Evolutionary conservation across 805 yeast species (phyloP).

Genomic region (Sugiyamaella marilandica): DNA sequence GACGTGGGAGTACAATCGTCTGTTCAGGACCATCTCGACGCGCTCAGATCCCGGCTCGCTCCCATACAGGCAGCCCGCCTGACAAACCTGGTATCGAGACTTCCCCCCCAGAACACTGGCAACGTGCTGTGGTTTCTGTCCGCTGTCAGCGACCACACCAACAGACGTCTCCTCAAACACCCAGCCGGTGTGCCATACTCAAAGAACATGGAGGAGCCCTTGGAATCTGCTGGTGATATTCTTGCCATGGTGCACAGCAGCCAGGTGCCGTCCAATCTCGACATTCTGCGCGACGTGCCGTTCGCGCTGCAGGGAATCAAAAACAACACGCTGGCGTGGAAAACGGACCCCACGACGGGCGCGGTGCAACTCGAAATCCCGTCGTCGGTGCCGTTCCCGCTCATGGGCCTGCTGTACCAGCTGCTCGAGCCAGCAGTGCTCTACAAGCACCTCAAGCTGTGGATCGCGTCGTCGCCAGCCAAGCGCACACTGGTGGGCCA

Average conservation of each 20-base stretch:
- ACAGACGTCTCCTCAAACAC: no score
- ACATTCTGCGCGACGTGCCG: slow-evolving; percentile 27
- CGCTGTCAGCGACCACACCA: neutral
- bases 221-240: neutral
- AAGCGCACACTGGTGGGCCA: slow-evolving; percentile 47
- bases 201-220: neutral
- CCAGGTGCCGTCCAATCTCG: slow-evolving; percentile 16
- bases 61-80: neutral
- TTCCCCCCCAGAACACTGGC: neutral
- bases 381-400: slow-evolving; percentile 45
- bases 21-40: neutral
- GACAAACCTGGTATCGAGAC: neutral
- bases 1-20: neutral
- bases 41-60: neutral
- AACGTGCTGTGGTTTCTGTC: neutral
- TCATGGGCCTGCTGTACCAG: slow-evolving; percentile 49
- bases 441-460: slow-evolving; percentile 42
- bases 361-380: slow-evolving; percentile 17
- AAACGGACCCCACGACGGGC: slow-evolving; percentile 1
- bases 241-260: slow-evolving; percentile 10
- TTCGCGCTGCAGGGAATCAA: slow-evolving; percentile 32
- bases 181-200: neutral
- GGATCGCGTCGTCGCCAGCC: slow-evolving; percentile 31
- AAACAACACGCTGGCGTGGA: slow-evolving; percentile 19
- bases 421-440: slow-evolving; percentile 71